Percentiles rank a stretch among this genome's conserved stretches.
Conservation (phyloP, 73 alveolate genomes). For the Paraurostyla sp. region DNA sequence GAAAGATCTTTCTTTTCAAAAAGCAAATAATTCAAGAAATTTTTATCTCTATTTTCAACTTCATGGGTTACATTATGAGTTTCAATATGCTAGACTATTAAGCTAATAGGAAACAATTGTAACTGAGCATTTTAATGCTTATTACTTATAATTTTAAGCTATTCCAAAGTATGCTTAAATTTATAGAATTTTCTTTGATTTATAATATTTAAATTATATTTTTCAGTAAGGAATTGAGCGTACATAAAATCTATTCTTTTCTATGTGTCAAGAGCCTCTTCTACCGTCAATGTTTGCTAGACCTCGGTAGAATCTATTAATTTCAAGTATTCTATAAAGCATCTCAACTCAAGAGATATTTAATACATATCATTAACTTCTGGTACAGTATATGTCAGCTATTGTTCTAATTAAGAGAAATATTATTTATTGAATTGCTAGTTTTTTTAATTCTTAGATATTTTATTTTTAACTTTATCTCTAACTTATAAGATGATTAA, state of each 20-base stretch:
- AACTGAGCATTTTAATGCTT: no score
- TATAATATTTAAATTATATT: neutral
- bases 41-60: neutral
- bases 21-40: neutral
- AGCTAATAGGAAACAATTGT: no score
- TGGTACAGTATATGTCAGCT: neutral
- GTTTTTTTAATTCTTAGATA: neutral
- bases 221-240: neutral
- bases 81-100: no score
- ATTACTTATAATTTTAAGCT: no score
- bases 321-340: neutral
- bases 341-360: neutral
- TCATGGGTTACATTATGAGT: no score
- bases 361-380: conserved; percentile 16
- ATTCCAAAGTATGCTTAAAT: neutral
- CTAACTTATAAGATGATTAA: neutral
- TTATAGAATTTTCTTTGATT: neutral
- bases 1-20: neutral
- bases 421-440: neutral
- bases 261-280: neutral
- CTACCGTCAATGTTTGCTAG: neutral
- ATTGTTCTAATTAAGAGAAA: neutral
- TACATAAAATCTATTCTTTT: neutral
- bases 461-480: neutral
- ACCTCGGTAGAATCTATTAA: neutral